Base-by-base conservation (phyloP, 2,329 filamentous ascomycete genomes). In the Ophiosphaerella herpotricha region DNA sequence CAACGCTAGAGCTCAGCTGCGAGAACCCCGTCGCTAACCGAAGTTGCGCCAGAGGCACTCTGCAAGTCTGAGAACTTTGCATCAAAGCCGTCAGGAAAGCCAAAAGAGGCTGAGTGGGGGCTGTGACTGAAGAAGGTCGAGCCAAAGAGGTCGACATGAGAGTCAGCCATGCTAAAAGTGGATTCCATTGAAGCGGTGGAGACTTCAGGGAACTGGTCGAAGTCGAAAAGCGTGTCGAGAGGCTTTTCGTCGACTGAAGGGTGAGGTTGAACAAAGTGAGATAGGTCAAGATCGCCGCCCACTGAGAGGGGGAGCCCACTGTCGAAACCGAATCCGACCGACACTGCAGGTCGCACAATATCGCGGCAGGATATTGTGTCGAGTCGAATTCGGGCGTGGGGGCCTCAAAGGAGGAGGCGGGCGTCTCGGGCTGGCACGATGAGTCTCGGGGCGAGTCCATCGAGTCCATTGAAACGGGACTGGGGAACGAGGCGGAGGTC, bases 341-440 rank as follows among this genome's bases (percentile, higher is more conserved):
- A 97, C 94, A 99, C 94, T 89, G 94, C 94, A 96, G 94, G 94
- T 96, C 94, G 78, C 88, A 97, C 94, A 97, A 97, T 93, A 97
- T 88, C 92, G 84, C 94, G 83, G 94, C 94, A 97, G 94, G 92
- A 96, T 95, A 92, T 97, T 97, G 94, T 97, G 92, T 94, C 94
- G 85, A 80, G 84, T 95, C 90, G 85, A 89, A 83, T 78, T 87
- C 83, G 79, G 78, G 60, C 39, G 61, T 74, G 74, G 75, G 21
- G 7, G 23, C 74, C 67, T 75, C 73, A 48, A 64, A 64, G 48
- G 64, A 58, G 60, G 74, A 74, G 52, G 59, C 58, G 41, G 72
- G 73, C 31, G 73, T 75, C 58, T 74, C 70, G 43, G 73, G 72
- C 43, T 64, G 59, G 58, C 68, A 73, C 33, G 66, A 71, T 34